Percentiles rank a stretch among this genome's conserved stretches.
Evolutionary conservation across 768 basidiomycete genomes (phyloP).

Genomic region (Auricularia cornea): DNA sequence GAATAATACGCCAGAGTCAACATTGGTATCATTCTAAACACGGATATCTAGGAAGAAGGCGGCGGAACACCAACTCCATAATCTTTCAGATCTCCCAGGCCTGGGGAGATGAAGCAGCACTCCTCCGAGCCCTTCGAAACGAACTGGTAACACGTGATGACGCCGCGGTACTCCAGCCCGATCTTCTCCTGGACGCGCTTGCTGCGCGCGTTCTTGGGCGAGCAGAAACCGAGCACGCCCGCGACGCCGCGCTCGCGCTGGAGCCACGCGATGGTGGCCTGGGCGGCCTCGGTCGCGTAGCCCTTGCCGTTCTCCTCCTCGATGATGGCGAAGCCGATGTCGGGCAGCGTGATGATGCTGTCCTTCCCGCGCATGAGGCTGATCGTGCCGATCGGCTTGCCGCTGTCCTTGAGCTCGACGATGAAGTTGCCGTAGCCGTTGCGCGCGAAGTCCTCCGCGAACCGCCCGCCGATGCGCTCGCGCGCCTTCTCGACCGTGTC

Average conservation of each 20-base stretch:
- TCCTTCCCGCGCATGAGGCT: background rate
- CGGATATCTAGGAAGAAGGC: no score
- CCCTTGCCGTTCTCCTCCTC: background rate
- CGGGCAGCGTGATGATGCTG: background rate
- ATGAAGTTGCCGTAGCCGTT: background rate
- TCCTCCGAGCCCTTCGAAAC: no score
- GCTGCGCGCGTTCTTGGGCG: background rate
- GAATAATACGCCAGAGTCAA: no score
- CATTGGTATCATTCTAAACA: no score
- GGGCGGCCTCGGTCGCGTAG: background rate
- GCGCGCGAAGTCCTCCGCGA: background rate
- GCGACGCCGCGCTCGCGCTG: background rate
- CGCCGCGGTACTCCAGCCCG: background rate
- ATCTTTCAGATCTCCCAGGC: no score
- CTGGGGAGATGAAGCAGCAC: no score
- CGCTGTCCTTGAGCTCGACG: background rate
- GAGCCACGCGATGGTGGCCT: background rate
- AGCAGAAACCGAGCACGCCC: background rate
- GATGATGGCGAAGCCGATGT: background rate
- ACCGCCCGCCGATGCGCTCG: background rate
- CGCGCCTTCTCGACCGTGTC: background rate
- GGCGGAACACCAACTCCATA: no score
- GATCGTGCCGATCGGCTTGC: background rate
- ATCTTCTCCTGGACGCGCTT: background rate
- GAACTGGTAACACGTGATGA: constrained; percentile 15